These are phyloP conservation scores for Chrysanthemum makinoi DNA, from an alignment of 129 eudicot species.

Conservation along the genomic window DNA sequence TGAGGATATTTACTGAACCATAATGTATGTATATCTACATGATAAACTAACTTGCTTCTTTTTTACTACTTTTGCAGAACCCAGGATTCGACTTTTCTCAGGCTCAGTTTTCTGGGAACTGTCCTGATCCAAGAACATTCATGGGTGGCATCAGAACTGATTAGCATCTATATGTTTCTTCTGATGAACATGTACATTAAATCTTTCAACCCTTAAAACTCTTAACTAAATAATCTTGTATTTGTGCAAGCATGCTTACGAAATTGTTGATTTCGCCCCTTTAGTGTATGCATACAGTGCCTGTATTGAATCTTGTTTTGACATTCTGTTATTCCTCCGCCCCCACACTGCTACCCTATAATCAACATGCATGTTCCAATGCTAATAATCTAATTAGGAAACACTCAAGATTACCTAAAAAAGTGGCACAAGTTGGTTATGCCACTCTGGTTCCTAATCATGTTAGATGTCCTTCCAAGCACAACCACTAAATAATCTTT, in stretches of 20 bases:
- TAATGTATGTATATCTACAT: not conserved
- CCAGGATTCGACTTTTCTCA: constrained; percentile 96
- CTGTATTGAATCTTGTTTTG: constrained; percentile 10
- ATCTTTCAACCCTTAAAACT: constrained; percentile 8
- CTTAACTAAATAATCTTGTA: constrained; percentile 26
- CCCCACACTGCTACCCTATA: not conserved
- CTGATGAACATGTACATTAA: constrained; percentile 29
- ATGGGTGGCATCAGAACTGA: constrained; percentile 86
- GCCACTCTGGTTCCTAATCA: constrained; percentile 42
- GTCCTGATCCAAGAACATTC: constrained; percentile 96
- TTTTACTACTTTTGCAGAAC: constrained; percentile 55
- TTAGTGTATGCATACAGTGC: constrained; percentile 18
- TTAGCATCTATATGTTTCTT: constrained; percentile 23
- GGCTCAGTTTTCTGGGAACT: constrained; percentile 82
- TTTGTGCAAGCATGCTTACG: constrained; percentile 18
- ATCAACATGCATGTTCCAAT: constrained; percentile 25
- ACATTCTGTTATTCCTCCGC: not conserved
- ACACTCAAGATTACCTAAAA: constrained; percentile 25
- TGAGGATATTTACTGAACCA: not conserved
- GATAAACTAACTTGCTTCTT: not conserved
- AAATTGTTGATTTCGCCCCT: not conserved
- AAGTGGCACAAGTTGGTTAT: constrained; percentile 24
- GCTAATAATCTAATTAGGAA: constrained; percentile 16
- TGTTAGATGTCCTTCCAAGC: constrained; percentile 26
- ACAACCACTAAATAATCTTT: not conserved